Conservation (phyloP, 768 basidiomycete genomes). For the Suillus sp. region DNA sequence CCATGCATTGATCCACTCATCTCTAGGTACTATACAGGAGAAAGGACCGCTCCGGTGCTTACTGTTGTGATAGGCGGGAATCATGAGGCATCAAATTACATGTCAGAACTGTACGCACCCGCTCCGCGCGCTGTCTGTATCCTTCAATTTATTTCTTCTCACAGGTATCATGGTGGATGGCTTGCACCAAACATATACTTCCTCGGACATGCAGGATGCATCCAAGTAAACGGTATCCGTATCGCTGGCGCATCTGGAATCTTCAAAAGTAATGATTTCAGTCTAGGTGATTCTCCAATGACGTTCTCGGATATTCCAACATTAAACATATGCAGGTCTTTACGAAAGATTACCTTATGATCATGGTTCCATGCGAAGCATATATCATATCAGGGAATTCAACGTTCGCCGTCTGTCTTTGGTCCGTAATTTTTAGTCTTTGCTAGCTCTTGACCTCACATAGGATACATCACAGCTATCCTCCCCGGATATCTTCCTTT, state of each 20-base stretch:
- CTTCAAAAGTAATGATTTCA: conserved; percentile 78
- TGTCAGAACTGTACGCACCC: conserved; percentile 86
- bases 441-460: neutral
- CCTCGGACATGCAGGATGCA: conserved; percentile 87
- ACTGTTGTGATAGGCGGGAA: conserved; percentile 97
- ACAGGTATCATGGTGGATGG: conserved; percentile 95
- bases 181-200: conserved; percentile 96
- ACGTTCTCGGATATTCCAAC: conserved; percentile 6
- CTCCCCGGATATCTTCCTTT: conserved; percentile 76
- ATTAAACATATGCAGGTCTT: conserved; percentile 52
- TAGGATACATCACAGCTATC: conserved; percentile 46
- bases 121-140: neutral
- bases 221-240: conserved; percentile 84
- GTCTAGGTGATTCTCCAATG: conserved; percentile 47
- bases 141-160: conserved; percentile 10
- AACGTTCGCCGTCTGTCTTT: conserved; percentile 78
- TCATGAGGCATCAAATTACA: conserved; percentile 95
- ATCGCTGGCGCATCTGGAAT: conserved; percentile 94
- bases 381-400: conserved; percentile 91
- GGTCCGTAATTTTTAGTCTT: conserved; percentile 39
- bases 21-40: conserved; percentile 82
- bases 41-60: conserved; percentile 78
- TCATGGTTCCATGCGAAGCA: conserved; percentile 67
- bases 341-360: conserved; percentile 85
- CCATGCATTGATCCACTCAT: conserved; percentile 9